Conservation (phyloP, 2,329 filamentous ascomycete species). For the Orbilia quercus region DNA sequence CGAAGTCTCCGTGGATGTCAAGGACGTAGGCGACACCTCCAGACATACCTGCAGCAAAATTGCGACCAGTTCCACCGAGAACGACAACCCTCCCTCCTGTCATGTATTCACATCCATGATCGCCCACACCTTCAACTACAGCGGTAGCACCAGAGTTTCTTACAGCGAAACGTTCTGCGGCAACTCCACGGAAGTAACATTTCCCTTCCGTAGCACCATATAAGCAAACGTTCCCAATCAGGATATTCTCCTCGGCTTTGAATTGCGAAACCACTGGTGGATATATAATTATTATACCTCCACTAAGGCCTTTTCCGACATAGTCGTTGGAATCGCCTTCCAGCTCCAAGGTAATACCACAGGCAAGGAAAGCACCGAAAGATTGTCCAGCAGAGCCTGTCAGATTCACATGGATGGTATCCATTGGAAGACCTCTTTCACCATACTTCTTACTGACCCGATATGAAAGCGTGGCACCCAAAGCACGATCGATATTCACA, state of each 20-base stretch:
- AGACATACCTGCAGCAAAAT: constrained; percentile 98
- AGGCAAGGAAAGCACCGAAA: constrained; percentile 92
- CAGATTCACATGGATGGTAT: constrained; percentile 95
- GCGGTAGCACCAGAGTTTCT: constrained; percentile 95
- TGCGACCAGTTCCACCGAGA: constrained; percentile 88
- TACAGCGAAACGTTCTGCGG: constrained; percentile 94
- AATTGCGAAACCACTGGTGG: constrained; percentile 89
- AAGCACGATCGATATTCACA: constrained; percentile 93
- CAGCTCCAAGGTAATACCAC: constrained; percentile 91
- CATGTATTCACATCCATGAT: constrained; percentile 99
- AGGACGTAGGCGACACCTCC: constrained; percentile 96
- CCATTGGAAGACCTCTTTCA: constrained; percentile 85
- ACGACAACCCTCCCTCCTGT: constrained; percentile 91
- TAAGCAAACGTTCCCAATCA: constrained; percentile 92
- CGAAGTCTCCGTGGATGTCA: constrained; percentile 88
- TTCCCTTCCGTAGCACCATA: constrained; percentile 92
- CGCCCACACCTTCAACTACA: constrained; percentile 95
- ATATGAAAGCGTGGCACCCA: constrained; percentile 94
- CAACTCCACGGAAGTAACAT: constrained; percentile 96
- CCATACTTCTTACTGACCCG: constrained; percentile 94
- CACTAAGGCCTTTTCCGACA: constrained; percentile 93
- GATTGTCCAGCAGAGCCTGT: constrained; percentile 96
- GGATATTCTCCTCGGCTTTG: constrained; percentile 94
- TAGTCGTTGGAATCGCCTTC: constrained; percentile 98
- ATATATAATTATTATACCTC: constrained; percentile 91